Percentiles rank a stretch among this genome's conserved stretches.
Conservation (phyloP, 2,329 filamentous ascomycete genomes). For the Penicillium palitans region DNA sequence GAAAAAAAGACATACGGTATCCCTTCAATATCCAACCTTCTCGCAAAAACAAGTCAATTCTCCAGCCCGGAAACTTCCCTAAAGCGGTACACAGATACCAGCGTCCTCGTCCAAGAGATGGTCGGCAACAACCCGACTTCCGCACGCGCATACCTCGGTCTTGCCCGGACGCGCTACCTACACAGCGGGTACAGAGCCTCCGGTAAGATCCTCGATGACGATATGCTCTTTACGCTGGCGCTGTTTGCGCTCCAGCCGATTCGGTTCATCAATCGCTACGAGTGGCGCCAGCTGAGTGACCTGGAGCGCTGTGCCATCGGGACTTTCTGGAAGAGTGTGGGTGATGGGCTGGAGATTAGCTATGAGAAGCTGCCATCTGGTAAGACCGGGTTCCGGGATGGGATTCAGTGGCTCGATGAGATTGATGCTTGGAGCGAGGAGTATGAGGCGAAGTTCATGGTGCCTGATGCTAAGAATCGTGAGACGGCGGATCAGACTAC, state of each 20-base stretch:
- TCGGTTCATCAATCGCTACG: constrained; percentile 63
- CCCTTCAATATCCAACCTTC: constrained; percentile 53
- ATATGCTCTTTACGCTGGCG: constrained; percentile 65
- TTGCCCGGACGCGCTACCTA: constrained; percentile 65
- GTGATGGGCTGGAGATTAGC: constrained; percentile 67
- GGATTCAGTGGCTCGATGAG: constrained; percentile 56
- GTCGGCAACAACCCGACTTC: constrained; percentile 47
- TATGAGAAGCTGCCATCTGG: constrained; percentile 49
- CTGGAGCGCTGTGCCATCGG: constrained; percentile 68
- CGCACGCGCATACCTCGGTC: constrained; percentile 50
- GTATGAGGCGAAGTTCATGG: constrained; percentile 64
- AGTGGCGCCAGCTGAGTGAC: constrained; percentile 68
- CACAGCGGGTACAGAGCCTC: constrained; percentile 59
- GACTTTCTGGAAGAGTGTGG: constrained; percentile 70
- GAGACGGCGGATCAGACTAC: constrained; percentile 61
- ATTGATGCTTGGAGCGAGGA: constrained; percentile 51
- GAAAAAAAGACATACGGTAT: constrained; percentile 55
- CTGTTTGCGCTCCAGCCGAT: constrained; percentile 67
- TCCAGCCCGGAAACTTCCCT: constrained; percentile 47
- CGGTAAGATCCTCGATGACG: constrained; percentile 61
- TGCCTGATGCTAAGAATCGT: constrained; percentile 52
- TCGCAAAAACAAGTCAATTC: constrained; percentile 54
- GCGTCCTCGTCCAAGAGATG: constrained; percentile 52
- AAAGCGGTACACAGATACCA: constrained; percentile 57
- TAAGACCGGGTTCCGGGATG: constrained; percentile 48